Evolutionary conservation across 1,139 yeast genomes (phyloP).

Genomic region (Geotrichum fermentans): DNA sequence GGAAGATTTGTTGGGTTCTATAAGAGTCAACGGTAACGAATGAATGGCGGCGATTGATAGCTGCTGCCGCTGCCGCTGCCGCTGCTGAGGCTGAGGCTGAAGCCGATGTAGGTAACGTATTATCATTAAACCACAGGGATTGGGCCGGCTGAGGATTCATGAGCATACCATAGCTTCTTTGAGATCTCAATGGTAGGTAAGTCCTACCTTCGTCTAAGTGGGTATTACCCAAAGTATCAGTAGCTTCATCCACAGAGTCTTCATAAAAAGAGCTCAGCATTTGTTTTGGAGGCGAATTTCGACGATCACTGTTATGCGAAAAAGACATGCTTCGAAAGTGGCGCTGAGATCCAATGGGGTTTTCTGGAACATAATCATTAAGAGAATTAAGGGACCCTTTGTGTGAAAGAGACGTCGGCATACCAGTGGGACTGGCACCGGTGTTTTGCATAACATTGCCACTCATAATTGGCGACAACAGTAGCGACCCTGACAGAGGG

Average conservation of each 20-base stretch:
- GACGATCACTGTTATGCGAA: constrained; percentile 7
- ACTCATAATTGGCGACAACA: constrained; percentile 1
- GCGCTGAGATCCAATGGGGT: constrained; percentile 9
- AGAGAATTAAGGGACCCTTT: constrained; percentile 3
- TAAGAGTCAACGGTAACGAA: constrained; percentile 9
- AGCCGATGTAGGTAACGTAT: background rate
- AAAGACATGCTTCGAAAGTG: constrained; percentile 16
- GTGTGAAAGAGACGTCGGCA: background rate
- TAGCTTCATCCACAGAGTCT: constrained; percentile 4
- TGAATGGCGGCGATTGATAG: constrained; percentile 14
- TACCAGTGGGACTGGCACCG: constrained; percentile 4
- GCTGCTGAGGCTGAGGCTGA: background rate
- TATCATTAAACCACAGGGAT: constrained; percentile 15
- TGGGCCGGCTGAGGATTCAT: background rate
- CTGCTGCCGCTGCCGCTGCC: too few relatives aligned
- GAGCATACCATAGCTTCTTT: background rate
- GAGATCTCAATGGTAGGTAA: constrained; percentile 3
- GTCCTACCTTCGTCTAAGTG: constrained; percentile 4
- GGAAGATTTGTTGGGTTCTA: background rate
- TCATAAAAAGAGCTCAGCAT: constrained; percentile 7
- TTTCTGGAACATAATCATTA: constrained; percentile 8
- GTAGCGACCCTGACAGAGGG: constrained; percentile 1
- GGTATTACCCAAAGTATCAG: constrained; percentile 1
- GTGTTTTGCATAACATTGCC: background rate
- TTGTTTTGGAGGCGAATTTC: constrained; percentile 6